Base-by-base conservation (phyloP, 345 rosid species). In the Cochlearia excelsa region DNA sequence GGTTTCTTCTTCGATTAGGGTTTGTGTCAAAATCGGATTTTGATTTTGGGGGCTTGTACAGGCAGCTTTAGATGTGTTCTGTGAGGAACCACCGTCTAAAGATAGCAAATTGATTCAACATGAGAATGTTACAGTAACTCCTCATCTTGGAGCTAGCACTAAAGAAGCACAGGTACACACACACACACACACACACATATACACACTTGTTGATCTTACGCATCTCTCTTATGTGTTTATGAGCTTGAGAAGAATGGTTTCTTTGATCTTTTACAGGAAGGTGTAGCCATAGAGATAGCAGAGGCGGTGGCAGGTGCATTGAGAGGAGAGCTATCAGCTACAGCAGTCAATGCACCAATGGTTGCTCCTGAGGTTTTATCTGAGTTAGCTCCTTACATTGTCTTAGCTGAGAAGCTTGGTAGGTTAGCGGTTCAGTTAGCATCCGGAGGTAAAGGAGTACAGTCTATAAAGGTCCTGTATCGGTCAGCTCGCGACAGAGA, bases 81-180 rank as follows among this genome's bases (percentile, higher is more conserved):
- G 79, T 0, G 71, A 77, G 61, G 94, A 88, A 54, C 94, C 96
- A 9, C 91, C 94, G 28, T 30, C 82, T 0, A 73, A 68, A 57
- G 91, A 84, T 27, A 75, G 79, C 77, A 84, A 72, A 68, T 43
- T 88, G 51, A 74, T 88, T 40, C 94, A 74, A 33, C 96, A 86
- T 63, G 79, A 80, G 51, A 84, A 80, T 58, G 91, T 88, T 38
- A 84, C 75, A 2, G 87, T 79, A 46, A 88, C 96, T 6, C 96
- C 96, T 72, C 96, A 88, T 75, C 94, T 88, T 1, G 96, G 96
- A 72, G 94, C 94, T 34, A 86, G 96, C 75, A 86, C 94, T 31
- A 88, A 82, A 71, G 96, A 88, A 80, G 96, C 96, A 46, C 96
- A 88, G 81, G 95, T 67, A 34, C 42, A 9, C 37, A 40, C 34